phyloP scores from a whole-genome alignment of 345 rosid species.

The Sisymbrium altissimum region DNA sequence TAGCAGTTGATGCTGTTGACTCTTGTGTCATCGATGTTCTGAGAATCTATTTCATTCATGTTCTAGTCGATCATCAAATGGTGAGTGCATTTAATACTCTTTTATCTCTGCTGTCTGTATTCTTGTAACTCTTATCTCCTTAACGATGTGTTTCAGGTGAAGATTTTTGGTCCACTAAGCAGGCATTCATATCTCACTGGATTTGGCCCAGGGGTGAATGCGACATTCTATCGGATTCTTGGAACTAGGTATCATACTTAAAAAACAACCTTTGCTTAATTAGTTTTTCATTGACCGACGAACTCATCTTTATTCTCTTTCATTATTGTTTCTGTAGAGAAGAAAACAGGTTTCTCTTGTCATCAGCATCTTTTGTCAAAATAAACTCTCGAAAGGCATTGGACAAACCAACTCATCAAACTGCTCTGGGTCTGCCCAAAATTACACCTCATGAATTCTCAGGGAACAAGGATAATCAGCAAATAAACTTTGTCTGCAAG shows the following conservation, averaged over 20 bases:
- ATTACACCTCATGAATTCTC: slow-evolving; percentile 23
- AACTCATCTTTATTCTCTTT: background rate
- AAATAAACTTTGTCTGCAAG: slow-evolving; percentile 52
- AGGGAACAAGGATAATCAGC: slow-evolving; percentile 32
- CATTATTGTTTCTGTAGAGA: slow-evolving; percentile 24
- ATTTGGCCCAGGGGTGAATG: slow-evolving; percentile 63
- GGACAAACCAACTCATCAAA: slow-evolving; percentile 17
- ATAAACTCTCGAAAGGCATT: slow-evolving; percentile 44
- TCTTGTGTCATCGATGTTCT: slow-evolving; percentile 22
- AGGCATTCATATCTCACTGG: slow-evolving; percentile 60
- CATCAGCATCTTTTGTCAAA: slow-evolving; percentile 54
- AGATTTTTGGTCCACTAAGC: slow-evolving; percentile 50
- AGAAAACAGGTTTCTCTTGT: slow-evolving; percentile 32
- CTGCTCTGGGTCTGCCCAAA: slow-evolving; percentile 16
- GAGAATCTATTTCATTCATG: slow-evolving; percentile 44
- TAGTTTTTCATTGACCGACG: background rate
- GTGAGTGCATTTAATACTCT: slow-evolving; percentile 39
- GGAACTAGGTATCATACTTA: slow-evolving; percentile 45
- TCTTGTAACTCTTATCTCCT: slow-evolving; percentile 14
- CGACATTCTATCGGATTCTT: slow-evolving; percentile 73
- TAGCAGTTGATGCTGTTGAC: slow-evolving; percentile 44
- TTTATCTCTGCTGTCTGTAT: slow-evolving; percentile 12
- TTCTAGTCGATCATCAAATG: slow-evolving; percentile 45
- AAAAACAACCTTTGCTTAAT: background rate
- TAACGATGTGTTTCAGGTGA: slow-evolving; percentile 49